These are phyloP conservation scores for Geum urbanum DNA, from an alignment of 306 rosid species.

Conservation along the genomic window DNA sequence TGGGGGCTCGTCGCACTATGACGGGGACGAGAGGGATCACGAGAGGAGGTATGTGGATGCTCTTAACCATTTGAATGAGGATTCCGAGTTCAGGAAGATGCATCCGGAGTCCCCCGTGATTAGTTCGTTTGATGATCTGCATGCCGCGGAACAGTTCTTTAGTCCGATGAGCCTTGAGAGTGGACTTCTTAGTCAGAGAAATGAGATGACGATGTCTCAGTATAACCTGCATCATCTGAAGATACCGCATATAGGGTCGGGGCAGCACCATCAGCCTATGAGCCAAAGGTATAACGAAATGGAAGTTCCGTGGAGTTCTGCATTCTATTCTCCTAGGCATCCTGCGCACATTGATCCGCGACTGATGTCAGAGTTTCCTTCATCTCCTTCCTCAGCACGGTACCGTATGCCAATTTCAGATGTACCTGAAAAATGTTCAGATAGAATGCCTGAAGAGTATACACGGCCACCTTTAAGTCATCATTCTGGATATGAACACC, in stretches of 20 bases:
- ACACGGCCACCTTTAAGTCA: conserved; percentile 55
- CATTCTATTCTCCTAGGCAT: conserved; percentile 85
- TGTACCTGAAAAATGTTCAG: conserved; percentile 53
- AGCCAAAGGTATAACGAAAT: conserved; percentile 69
- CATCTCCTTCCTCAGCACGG: conserved; percentile 75
- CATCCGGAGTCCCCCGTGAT: conserved; percentile 52
- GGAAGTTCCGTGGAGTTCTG: conserved; percentile 87
- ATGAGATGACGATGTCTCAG: conserved; percentile 47
- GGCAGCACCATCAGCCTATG: conserved; percentile 60
- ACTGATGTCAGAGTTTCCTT: conserved; percentile 61
- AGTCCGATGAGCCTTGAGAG: conserved; percentile 56
- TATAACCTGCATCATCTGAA: conserved; percentile 58
- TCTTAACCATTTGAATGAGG: conserved; percentile 79
- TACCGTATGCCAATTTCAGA: conserved; percentile 62
- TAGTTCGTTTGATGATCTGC: conserved; percentile 55
- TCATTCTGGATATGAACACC: conserved; percentile 66
- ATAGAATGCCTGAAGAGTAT: conserved; percentile 78
- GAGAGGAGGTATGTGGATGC: conserved; percentile 97
- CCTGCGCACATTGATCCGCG: conserved; percentile 64
- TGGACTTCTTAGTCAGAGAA: conserved; percentile 72
- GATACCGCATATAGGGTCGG: conserved; percentile 52
- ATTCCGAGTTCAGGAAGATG: conserved; percentile 59
- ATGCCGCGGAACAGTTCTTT: conserved; percentile 50
- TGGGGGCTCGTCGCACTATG: conserved; percentile 58
- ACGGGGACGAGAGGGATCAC: conserved; percentile 75